Conservation (phyloP, 257 asterid genomes). For the Leptodermis oblonga region DNA sequence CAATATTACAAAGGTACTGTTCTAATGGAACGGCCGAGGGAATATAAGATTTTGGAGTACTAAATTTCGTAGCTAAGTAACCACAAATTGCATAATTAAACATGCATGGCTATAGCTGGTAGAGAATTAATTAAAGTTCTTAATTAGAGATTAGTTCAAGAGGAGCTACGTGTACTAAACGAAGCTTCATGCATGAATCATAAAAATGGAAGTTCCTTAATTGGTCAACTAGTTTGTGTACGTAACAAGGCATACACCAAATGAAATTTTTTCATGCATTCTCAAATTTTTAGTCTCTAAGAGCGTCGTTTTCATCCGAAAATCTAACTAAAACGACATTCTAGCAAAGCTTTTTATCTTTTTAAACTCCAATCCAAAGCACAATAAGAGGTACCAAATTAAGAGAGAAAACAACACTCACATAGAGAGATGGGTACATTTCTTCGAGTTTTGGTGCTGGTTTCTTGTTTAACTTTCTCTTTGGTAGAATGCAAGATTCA, state of each 20-base stretch:
- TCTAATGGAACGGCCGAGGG: too few species aligned
- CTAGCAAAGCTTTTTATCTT: conserved; percentile 1
- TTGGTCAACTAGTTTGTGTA: conserved; percentile 10
- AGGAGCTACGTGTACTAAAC: not conserved
- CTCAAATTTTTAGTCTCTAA: conserved; percentile 13
- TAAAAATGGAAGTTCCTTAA: not conserved
- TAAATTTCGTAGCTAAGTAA: too few species aligned
- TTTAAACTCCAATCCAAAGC: not conserved
- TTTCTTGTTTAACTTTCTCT: conserved; percentile 26
- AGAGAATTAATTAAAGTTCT: too few species aligned
- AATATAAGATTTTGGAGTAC: too few species aligned
- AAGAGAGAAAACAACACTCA: not conserved
- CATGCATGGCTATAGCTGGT: too few species aligned
- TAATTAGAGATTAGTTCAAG: not conserved
- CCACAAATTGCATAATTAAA: not conserved
- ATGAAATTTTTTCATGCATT: conserved; percentile 2
- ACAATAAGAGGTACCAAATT: not conserved
- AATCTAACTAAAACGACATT: conserved; percentile 25
- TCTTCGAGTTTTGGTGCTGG: conserved; percentile 27
- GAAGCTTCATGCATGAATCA: conserved; percentile 10
- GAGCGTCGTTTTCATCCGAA: conserved; percentile 23
- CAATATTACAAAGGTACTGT: too few species aligned
- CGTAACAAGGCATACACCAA: conserved; percentile 17
- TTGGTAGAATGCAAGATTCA: conserved; percentile 34
- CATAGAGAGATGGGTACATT: conserved; percentile 23